Conservation (phyloP, 2,329 filamentous ascomycete genomes). For the Aspergillus neoniger region DNA sequence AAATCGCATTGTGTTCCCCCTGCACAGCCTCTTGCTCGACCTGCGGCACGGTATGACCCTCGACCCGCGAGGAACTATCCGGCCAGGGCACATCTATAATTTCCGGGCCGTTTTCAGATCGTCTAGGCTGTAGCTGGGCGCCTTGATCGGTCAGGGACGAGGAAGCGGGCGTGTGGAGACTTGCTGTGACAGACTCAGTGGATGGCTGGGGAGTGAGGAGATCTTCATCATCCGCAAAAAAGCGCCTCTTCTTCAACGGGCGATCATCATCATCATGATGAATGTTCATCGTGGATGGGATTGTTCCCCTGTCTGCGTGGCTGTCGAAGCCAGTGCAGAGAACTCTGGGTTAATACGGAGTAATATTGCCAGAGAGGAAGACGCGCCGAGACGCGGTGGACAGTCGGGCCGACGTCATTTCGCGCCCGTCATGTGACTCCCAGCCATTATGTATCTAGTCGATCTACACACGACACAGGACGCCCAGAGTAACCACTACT, state of each 20-base stretch:
- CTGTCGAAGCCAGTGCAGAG: background rate
- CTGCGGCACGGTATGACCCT: background rate
- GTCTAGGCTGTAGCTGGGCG: background rate
- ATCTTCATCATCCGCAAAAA: slow-evolving; percentile 57
- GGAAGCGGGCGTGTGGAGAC: slow-evolving; percentile 23
- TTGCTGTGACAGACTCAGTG: slow-evolving; percentile 4
- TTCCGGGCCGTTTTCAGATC: background rate
- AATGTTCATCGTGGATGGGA: slow-evolving; percentile 33
- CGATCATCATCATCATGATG: slow-evolving; percentile 51
- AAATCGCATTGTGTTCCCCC: background rate
- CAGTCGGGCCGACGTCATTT: slow-evolving; percentile 30
- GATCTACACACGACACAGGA: too few relatives aligned
- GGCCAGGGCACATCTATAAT: too few relatives aligned
- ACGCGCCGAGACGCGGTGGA: slow-evolving; percentile 40
- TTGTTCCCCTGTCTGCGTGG: background rate
- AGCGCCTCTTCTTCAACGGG: slow-evolving; percentile 63
- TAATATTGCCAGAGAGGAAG: slow-evolving; percentile 15
- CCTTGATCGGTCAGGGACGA: slow-evolving; percentile 4
- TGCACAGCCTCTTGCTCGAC: background rate
- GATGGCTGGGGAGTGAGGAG: slow-evolving; percentile 22
- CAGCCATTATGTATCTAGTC: too few relatives aligned
- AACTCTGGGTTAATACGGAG: too few relatives aligned
- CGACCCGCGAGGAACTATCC: too few relatives aligned
- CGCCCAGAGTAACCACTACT: too few relatives aligned
- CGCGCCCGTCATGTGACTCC: background rate